Evolutionary conservation across 768 basidiomycete species (phyloP), one percentile per base, ranked within the genome.

Genomic region (Serendipita indica): DNA sequence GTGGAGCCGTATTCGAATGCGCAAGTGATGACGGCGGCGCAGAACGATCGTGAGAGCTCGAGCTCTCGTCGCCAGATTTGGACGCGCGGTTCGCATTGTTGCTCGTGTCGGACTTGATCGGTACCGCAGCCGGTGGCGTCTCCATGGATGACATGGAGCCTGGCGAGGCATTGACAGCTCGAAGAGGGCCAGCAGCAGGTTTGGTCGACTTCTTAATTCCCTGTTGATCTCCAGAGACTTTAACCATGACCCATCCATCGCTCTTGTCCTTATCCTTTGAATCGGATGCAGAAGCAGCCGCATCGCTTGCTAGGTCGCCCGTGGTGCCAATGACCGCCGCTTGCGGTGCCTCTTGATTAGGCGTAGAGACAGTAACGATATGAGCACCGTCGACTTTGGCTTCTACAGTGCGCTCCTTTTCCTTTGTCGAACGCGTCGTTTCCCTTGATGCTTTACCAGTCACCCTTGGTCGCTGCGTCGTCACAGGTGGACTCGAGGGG

Each of bases 241-340:
- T 54, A 7, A 54, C 49, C 49, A 54, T 54, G 16, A 54, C 49
- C 49, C 49, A 54, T 7, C 49, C 49, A n/a, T 37, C n/a, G 35
- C 10, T n/a, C 35, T 37, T 37, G n/a, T n/a, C n/a, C 7, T 28
- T 54, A 16, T 54, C 49, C 22, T 54, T 54, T 7, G 16, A 22
- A 16, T 20, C 22, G 7, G 22, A 7, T 14, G 13, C 43, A 27
- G 14, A 10, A 27, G 12, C 43, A 27, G 43, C 35, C 10, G 12
- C 41, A 43, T 25, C 41, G n/a, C 41, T 25, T n/a, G 41, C 18
- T n/a, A 18, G 18, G 27, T 43, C 41, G n/a, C 35, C 35, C 10
- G 18, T 25, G 5, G 27, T 25, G 18, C 7, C 27, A n/a, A 25
- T 25, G 27, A 43, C 27, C 18, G 18, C 41, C 5, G 41, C 41